Evolutionary conservation across 2,329 filamentous ascomycete genomes (phyloP), one percentile per base, ranked within the genome.

Genomic region (Raffaelea arxii): DNA sequence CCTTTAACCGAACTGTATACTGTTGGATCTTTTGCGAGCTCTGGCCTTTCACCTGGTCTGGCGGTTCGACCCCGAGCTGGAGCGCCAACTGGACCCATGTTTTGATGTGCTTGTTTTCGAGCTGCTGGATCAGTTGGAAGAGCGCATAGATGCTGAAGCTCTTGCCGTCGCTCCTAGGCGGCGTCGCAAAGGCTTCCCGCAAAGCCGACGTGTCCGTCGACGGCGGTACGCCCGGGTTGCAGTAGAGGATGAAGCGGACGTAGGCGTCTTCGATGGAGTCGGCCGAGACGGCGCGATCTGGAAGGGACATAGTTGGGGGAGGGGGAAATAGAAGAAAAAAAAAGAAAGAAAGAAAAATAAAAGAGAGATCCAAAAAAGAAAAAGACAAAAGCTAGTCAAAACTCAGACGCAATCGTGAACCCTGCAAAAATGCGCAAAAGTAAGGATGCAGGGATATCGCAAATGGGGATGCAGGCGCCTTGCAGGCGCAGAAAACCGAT

Each of bases 11-110:
- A 41, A 96, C 90, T 38, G 87, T 88, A 69, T 95, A 96, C 62
- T 96, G 90, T 62, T 94, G 88, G 48, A 96, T 84, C 63, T 95
- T 95, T 60, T 96, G 91, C 2, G 85, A 82, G 61, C 88, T 94
- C 66, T 94, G 85, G 23, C 87, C 86, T 48, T 91, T 92, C 49
- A 84, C 80, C 22, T 80, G 71, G 49, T 87, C 84, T 2, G 89
- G 88, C 3, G 84, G 84, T 58, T 94, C 86, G 16, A 95, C 91
- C 10, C 91, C 90, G n/a, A 96, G 70, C 56, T 84, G 84, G 45
- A 90, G 77, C 1, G 87, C 90, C 54, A 96, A 62, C 61, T 95
- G 86, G 36, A 85, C 86, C 90, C 90, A 96, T 0, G 89, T 95
- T 64, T 90, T 92, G 62, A 96, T 81, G 58, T 94, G 86, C 59